Base-by-base conservation (phyloP, 257 asterid species). In the Nicotiana noctiflora region DNA sequence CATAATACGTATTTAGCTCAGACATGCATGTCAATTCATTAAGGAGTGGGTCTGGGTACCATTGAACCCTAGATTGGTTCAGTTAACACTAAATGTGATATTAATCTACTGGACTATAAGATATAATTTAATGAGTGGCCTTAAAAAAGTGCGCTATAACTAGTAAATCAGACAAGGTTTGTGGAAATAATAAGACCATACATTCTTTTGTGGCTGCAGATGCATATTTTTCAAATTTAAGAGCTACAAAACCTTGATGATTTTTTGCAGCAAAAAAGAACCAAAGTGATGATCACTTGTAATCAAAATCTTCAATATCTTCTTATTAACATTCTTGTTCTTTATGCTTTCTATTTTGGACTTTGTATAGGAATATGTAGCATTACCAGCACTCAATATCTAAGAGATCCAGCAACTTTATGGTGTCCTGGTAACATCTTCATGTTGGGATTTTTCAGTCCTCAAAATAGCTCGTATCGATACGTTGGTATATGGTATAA, bases 361-460 rank as follows among this genome's bases (percentile, higher is more conserved):
- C 70, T 53, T 65, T 53, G 76, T 82, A 67, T 75, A 49, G 86
- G 84, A 67, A 84, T 84, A 77, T 86, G 85, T 85, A 83, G 82
- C 15, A 77, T 88, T 44, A 57, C 83, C 8, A 4, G 63, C 34
- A 40, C 75, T 3, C 21, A 29, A 15, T 29, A 74, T 0, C 49
- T 88, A 62, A 61, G 27, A 66, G 86, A 86, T 76, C 80, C 89
- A 21, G 84, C 55, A 1, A 77, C 75, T 51, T 53, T 88, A 11
- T 76, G 82, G 37, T 88, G 89, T 6, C 56, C n/a, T 68, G 34
- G 21, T 40, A 19, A 29, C 1, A 32, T 49, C 11, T 87, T 81
- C 84, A 83, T 78, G 60, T 15, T 87, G 8, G 90, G 92, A 4
- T 89, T 89, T 62, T 89, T 87, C 87, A 81, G 77, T n/a, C 89